Conservation (phyloP, 306 rosid species). For the Vigna trinervia region DNA sequence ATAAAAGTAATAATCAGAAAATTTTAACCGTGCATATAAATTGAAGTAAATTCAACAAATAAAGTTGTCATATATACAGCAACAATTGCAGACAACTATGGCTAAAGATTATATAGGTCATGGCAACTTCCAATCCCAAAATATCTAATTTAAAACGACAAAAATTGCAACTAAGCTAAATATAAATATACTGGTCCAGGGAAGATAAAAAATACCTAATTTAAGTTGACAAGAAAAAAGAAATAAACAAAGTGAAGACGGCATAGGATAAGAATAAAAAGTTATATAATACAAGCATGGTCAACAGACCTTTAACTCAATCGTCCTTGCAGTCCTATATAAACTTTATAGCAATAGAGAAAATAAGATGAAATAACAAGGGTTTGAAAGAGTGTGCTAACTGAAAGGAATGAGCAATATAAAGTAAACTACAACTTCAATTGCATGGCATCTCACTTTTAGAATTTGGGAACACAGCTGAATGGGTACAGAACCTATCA, state of each 20-base stretch:
- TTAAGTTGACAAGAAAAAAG: neutral
- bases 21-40: neutral
- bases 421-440: conserved; percentile 36
- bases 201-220: too few species aligned
- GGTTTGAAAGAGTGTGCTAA: neutral
- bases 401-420: conserved; percentile 36
- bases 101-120: neutral
- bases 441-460: neutral
- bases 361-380: neutral
- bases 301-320: neutral
- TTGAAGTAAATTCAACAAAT: neutral
- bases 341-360: neutral
- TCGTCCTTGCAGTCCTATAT: neutral
- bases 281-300: neutral
- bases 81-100: neutral
- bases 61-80: neutral
- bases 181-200: too few species aligned
- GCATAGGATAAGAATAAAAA: neutral
- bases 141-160: too few species aligned
- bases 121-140: too few species aligned
- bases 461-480: conserved; percentile 19
- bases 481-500: conserved; percentile 30
- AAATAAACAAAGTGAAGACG: neutral
- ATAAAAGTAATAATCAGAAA: neutral
- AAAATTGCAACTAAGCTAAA: too few species aligned